These are phyloP conservation scores for Ophiognomonia clavigignenti-juglandacearum DNA, from an alignment of 2,329 filamentous ascomycete genomes.

Conservation along the genomic window DNA sequence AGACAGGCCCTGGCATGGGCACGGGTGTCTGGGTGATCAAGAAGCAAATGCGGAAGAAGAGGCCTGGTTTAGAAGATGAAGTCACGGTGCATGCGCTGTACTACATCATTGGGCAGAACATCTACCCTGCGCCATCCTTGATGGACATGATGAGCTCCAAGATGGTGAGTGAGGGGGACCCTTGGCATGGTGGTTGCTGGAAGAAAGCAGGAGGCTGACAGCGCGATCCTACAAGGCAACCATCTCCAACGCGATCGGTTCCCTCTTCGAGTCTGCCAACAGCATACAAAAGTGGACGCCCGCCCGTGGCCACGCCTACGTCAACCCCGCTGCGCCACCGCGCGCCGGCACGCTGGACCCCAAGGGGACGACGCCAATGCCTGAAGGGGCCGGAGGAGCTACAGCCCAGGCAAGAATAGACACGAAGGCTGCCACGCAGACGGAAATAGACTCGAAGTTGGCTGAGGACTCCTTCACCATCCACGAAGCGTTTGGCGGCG, in stretches of 20 bases:
- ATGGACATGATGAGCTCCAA: conserved; percentile 55
- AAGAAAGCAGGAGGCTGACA: background rate
- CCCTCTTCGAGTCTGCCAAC: conserved; percentile 46
- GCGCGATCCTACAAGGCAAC: conserved; percentile 35
- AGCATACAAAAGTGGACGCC: conserved; percentile 51
- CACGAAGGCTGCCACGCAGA: conserved; percentile 32
- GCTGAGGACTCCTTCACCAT: conserved; percentile 55
- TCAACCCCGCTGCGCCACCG: conserved; percentile 28
- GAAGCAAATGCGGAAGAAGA: conserved; percentile 60
- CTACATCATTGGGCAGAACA: conserved; percentile 61
- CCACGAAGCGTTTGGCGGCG: conserved; percentile 55
- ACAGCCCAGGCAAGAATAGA: conserved; percentile 19
- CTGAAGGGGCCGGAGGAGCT: conserved; percentile 29
- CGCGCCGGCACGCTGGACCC: conserved; percentile 32
- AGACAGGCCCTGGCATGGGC: conserved; percentile 54
- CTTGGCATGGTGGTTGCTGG: background rate
- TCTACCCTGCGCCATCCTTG: conserved; percentile 61
- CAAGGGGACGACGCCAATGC: conserved; percentile 44
- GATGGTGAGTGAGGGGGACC: conserved; percentile 38
- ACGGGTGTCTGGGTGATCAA: conserved; percentile 67
- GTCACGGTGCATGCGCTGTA: conserved; percentile 56
- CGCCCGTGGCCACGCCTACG: conserved; percentile 48
- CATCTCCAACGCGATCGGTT: conserved; percentile 50
- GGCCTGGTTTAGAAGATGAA: conserved; percentile 51
- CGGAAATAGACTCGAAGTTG: conserved; percentile 37